Base-by-base conservation (phyloP, 2,329 filamentous ascomycete genomes). In the Colletotrichum magnum region DNA sequence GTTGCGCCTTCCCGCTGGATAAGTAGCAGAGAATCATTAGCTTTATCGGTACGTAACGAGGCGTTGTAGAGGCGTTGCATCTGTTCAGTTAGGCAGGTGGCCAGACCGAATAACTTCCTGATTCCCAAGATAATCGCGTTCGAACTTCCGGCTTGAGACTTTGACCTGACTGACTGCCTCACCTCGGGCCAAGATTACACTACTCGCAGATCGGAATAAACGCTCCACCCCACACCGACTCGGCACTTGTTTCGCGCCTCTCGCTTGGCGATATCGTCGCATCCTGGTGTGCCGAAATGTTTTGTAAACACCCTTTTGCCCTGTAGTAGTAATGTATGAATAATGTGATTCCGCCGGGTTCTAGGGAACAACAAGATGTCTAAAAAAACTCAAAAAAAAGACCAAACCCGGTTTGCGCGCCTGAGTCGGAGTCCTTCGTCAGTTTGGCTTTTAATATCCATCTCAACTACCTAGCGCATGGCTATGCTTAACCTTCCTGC, bases 131-230 rank as follows among this genome's bases (percentile, higher is more conserved):
- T 2, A 9, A 7, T 36, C 32, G 32, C 32, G 32, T 9, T 36
- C 10, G 3, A 43, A 43, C 9, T 43, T 13, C 16, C 41, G 41
- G 6, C 15, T 50, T 6, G 16, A 6, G 12, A 21, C 10, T 24
- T 16, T 12, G 21, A 24, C 21, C 1, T 24, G 21, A 24, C 21
- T 24, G 21, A 5, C n/a, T 12, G 47, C 47, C 4, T 50, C n/a
- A 50, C 47, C 12, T 12, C 47, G 13, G 21, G n/a, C 47, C 47
- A 50, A 50, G 47, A 24, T 24, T 50, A 5, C 15, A 50, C 16
- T 52, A 47, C 12, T 28, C 45, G 66, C 66, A 56, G 66, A 69
- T 69, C 56, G 62, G 51, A 66, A 66, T 66, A 57, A 59, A 56
- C 56, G 28, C n/a, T 54, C 54, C 28, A 36, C 32, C 32, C 65